Conservation (phyloP, 306 rosid species). For the Malus fusca region DNA sequence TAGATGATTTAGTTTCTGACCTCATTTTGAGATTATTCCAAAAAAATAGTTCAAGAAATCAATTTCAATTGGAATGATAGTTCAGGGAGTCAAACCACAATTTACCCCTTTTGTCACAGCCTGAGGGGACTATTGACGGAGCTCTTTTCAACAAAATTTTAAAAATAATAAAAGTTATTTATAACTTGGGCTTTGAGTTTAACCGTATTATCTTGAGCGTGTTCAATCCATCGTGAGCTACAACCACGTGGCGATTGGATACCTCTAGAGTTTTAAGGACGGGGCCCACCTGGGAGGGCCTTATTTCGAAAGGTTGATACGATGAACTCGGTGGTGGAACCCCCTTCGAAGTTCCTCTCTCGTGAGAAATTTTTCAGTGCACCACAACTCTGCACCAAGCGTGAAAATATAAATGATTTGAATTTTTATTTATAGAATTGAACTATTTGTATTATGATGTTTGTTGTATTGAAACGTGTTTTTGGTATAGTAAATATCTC, state of each 20-base stretch:
- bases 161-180: not conserved
- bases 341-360: not conserved
- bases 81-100: too few relatives aligned
- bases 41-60: too few relatives aligned
- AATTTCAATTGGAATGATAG: too few relatives aligned
- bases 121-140: not conserved
- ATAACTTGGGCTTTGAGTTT: constrained; percentile 34
- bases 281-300: constrained; percentile 29
- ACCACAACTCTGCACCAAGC: too few relatives aligned
- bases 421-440: too few relatives aligned
- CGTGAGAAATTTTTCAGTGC: not conserved
- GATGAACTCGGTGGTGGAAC: constrained; percentile 28
- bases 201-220: constrained; percentile 44
- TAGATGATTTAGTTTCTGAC: too few relatives aligned
- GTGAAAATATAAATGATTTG: too few relatives aligned
- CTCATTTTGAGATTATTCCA: too few relatives aligned
- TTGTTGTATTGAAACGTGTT: too few relatives aligned
- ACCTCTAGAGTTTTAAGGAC: constrained; percentile 4
- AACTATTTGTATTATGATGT: too few relatives aligned
- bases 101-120: constrained; percentile 36
- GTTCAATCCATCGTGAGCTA: constrained; percentile 16
- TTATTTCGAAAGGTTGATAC: constrained; percentile 35
- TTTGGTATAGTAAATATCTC: too few relatives aligned
- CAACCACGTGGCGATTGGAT: constrained; percentile 34
- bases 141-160: not conserved